Percentiles rank a stretch among this genome's conserved stretches.
Evolutionary conservation across 768 basidiomycete genomes (phyloP).

Genomic region (Nidularia sp.): DNA sequence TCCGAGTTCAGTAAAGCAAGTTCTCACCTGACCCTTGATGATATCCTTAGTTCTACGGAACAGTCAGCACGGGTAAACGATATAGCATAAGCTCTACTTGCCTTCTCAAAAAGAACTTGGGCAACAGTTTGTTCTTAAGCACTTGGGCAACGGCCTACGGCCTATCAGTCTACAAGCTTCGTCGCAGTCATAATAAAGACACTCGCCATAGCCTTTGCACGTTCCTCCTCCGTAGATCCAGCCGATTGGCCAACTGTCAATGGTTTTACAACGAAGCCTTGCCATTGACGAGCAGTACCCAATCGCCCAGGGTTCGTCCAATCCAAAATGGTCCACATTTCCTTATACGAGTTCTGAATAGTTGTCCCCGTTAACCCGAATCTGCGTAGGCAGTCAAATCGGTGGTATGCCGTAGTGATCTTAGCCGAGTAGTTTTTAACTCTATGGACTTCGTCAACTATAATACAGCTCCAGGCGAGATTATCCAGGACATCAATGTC

Average conservation of each 20-base stretch:
- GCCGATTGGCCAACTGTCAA: conserved; percentile 65
- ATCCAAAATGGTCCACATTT: conserved; percentile 89
- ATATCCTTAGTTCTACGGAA: conserved; percentile 65
- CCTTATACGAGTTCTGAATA: conserved; percentile 83
- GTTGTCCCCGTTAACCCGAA: conserved; percentile 86
- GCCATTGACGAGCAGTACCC: conserved; percentile 76
- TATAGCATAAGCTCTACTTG: conserved; percentile 11
- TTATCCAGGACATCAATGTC: conserved; percentile 68
- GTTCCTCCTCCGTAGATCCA: conserved; percentile 59
- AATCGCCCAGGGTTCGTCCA: conserved; percentile 85
- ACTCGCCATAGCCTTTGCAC: conserved; percentile 41
- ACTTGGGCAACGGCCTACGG: conserved; percentile 44
- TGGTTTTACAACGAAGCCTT: conserved; percentile 63
- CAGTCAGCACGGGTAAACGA: conserved; percentile 7
- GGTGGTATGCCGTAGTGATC: conserved; percentile 65
- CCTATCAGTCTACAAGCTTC: too few relatives aligned
- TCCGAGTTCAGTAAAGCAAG: too few relatives aligned
- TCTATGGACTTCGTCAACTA: conserved; percentile 88
- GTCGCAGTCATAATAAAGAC: too few relatives aligned
- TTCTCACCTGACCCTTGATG: conserved; percentile 49
- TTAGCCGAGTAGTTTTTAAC: conserved; percentile 77
- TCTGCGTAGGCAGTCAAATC: conserved; percentile 60
- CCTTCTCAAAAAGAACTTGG: conserved; percentile 82
- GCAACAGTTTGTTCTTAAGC: conserved; percentile 67
- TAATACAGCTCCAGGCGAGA: conserved; percentile 67